These are phyloP conservation scores for Conringia planisiliqua DNA, from an alignment of 345 rosid species.

Conservation along the genomic window DNA sequence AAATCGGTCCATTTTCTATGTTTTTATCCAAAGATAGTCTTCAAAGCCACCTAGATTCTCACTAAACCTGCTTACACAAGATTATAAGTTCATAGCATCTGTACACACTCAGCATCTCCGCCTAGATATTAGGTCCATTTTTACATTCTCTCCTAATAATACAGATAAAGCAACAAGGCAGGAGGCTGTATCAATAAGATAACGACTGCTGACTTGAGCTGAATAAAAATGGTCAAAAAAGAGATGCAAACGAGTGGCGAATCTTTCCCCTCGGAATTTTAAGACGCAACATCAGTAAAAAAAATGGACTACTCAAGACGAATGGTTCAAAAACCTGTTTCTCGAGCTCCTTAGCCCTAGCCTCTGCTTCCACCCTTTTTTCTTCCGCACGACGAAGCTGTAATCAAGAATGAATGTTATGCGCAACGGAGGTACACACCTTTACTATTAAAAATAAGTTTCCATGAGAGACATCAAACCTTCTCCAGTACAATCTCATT, in stretches of 20 bases:
- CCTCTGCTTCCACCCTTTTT: slow-evolving; percentile 79
- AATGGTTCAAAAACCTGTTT: slow-evolving; percentile 64
- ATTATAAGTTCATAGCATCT: background rate
- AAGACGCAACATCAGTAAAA: background rate
- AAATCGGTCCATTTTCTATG: background rate
- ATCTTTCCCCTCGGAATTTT: background rate
- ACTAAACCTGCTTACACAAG: background rate
- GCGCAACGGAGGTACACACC: slow-evolving; percentile 8
- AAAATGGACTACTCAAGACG: background rate
- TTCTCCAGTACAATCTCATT: slow-evolving; percentile 67
- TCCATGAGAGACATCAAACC: slow-evolving; percentile 38
- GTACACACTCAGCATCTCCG: background rate
- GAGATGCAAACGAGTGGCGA: background rate
- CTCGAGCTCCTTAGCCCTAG: slow-evolving; percentile 94
- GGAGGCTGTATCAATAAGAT: no score
- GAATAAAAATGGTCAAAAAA: no score
- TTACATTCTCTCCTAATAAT: background rate
- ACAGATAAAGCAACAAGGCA: background rate
- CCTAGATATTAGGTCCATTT: background rate
- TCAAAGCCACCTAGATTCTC: background rate
- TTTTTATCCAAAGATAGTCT: background rate
- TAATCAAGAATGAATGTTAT: slow-evolving; percentile 30
- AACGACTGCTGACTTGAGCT: no score
- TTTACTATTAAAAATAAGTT: background rate
- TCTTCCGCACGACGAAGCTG: slow-evolving; percentile 86